A percentile compares a stretch with the other conserved stretches of the same genome.
Evolutionary conservation across 345 rosid species (phyloP).

Genomic region (Triadica sebifera): DNA sequence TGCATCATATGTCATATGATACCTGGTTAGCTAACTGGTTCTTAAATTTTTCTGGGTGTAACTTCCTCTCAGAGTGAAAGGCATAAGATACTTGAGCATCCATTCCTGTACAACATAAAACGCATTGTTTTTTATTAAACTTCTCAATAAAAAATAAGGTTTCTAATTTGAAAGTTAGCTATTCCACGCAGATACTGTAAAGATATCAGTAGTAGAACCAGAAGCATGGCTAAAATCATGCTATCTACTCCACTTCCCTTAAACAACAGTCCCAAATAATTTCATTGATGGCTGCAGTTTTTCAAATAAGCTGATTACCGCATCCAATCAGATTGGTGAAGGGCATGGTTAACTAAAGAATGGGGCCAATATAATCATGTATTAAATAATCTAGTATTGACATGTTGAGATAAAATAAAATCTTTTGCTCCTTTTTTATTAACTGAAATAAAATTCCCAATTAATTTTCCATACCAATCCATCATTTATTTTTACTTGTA

Average conservation of each 20-base stretch:
- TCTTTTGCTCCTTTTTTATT: not conserved
- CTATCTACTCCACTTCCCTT: not conserved
- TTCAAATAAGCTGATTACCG: not conserved
- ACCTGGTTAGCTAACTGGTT: constrained; percentile 71
- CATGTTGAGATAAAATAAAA: not conserved
- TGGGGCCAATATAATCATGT: not conserved
- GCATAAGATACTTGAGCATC: constrained; percentile 78
- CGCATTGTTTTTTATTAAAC: not conserved
- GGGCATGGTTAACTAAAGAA: not conserved
- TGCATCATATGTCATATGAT: not conserved
- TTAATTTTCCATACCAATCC: not conserved
- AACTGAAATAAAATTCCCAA: not conserved
- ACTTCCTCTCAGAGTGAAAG: constrained; percentile 67
- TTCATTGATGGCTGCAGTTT: not conserved
- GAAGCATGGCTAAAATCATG: not conserved
- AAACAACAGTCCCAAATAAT: not conserved
- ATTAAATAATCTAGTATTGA: not conserved
- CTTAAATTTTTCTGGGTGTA: constrained; percentile 62
- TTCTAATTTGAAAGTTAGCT: not conserved
- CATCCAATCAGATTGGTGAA: not conserved
- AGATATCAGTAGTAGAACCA: too few species aligned
- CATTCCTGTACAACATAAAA: constrained; percentile 48
- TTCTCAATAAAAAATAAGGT: not conserved
- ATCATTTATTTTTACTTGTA: not conserved
- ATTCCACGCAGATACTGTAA: too few species aligned